phyloP scores from a whole-genome alignment of 1,284 basidiomycete genomes.

The Schizophyllum commune region DNA sequence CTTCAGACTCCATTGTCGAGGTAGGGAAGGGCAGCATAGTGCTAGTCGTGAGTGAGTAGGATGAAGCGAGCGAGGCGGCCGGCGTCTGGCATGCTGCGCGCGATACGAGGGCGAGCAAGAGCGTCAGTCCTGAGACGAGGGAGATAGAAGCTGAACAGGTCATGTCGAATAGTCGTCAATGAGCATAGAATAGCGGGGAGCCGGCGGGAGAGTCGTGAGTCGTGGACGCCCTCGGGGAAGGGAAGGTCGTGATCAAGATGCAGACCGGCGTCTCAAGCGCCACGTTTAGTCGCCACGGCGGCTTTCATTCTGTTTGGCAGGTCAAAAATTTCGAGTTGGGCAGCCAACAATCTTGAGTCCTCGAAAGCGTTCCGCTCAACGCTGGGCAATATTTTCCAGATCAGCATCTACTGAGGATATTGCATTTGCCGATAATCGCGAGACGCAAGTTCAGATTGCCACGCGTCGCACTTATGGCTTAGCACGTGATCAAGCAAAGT shows the following conservation, averaged over 20 bases:
- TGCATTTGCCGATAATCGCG: too few relatives aligned
- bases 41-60: conserved; percentile 24
- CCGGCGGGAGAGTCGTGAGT: not conserved
- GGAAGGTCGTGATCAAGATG: not conserved
- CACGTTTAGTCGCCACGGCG: too few relatives aligned
- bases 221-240: not conserved
- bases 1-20: conserved; percentile 41
- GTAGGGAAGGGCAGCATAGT: conserved; percentile 63
- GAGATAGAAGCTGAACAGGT: not conserved
- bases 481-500: too few relatives aligned
- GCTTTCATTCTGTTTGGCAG: too few relatives aligned
- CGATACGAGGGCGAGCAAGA: not conserved
- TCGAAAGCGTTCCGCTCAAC: too few relatives aligned
- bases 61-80: not conserved
- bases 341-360: too few relatives aligned
- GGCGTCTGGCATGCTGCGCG: not conserved
- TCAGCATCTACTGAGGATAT: too few relatives aligned
- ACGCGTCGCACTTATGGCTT: too few relatives aligned
- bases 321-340: too few relatives aligned
- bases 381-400: too few relatives aligned
- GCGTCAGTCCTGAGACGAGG: not conserved
- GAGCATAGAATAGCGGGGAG: not conserved
- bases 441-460: too few relatives aligned
- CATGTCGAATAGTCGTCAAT: not conserved
- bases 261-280: too few relatives aligned